Percentiles rank a stretch among this genome's conserved stretches.
These are phyloP conservation scores for Backusella circina DNA, from an alignment of 192 early-diverging fungal species.

Conservation along the genomic window DNA sequence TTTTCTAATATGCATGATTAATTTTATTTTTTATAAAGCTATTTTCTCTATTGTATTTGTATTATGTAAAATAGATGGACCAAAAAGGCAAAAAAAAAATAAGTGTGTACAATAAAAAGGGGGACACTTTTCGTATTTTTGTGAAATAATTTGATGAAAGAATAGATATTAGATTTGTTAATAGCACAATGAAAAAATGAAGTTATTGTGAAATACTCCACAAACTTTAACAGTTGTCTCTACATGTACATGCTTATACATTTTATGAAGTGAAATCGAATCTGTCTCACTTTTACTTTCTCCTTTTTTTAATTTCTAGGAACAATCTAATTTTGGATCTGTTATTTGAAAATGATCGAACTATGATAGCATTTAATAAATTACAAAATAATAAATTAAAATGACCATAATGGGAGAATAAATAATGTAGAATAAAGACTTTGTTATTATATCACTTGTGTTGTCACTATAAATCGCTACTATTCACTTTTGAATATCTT, in stretches of 20 bases:
- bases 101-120: too few relatives aligned
- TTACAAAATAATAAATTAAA: neutral
- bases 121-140: too few relatives aligned
- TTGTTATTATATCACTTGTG: neutral
- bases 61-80: too few relatives aligned
- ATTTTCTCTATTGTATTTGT: too few relatives aligned
- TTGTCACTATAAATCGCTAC: neutral
- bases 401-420: neutral
- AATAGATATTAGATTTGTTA: too few relatives aligned
- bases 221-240: neutral
- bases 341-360: neutral
- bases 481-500: too few relatives aligned
- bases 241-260: neutral
- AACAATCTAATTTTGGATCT: neutral
- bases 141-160: too few relatives aligned
- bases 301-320: neutral
- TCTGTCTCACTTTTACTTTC: neutral
- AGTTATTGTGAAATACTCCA: neutral
- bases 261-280: neutral
- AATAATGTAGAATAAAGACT: neutral
- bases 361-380: neutral
- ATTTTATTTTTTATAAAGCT: too few relatives aligned
- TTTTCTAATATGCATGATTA: neutral
- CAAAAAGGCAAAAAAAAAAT: too few relatives aligned
- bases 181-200: too few relatives aligned